Base-by-base conservation (phyloP, 805 yeast genomes). In the Lachancea dasiensis region DNA sequence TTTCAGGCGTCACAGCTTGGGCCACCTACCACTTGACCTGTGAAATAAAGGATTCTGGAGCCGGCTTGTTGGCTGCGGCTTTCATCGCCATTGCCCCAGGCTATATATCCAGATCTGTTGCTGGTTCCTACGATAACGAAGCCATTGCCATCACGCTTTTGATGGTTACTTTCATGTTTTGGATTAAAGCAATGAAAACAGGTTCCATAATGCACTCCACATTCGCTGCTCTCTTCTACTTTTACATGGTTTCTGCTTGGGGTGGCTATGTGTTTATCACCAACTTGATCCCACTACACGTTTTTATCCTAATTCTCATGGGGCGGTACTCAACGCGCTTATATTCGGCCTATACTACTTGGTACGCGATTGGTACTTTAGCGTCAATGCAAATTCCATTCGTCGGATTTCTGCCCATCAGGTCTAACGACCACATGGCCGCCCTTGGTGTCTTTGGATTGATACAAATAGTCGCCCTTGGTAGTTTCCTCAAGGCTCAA, bases 201-300 rank as follows among this genome's bases (percentile, higher is more conserved):
- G 99, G 98, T 31, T 85, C 95, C 1, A 79, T 89, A 13, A 72
- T 85, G 48, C 86, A 79, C 70, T 92, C 86, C 8, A 70, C 90
- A 2, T 66, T 82, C 50, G 79, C 97, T 20, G 95, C 98, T 1
- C 59, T 86, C 23, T 82, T 79, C 52, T 92, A 94, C 68, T 92
- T 94, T 65, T 92, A 92, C 72, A 92, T 92, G 99, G 99, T 92
- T 36, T 80, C 95, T 33, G 98, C 99, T 9, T 89, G 99, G 97
- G 99, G 99, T 70, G 99, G 99, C 19, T 92, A 92, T 60, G 99
- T 94, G 36, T 92, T 92, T 70, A 94, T 92, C 65, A 92, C 99
- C 43, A 92, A 92, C 67, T 78, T 94, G 71, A 86, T 92, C 53
- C 98, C 98, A 32, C 70, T 92, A 51, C 99, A 92, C 60, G 87